Conservation (phyloP, 192 early-diverging fungal species). For the Coemansia erecta region DNA sequence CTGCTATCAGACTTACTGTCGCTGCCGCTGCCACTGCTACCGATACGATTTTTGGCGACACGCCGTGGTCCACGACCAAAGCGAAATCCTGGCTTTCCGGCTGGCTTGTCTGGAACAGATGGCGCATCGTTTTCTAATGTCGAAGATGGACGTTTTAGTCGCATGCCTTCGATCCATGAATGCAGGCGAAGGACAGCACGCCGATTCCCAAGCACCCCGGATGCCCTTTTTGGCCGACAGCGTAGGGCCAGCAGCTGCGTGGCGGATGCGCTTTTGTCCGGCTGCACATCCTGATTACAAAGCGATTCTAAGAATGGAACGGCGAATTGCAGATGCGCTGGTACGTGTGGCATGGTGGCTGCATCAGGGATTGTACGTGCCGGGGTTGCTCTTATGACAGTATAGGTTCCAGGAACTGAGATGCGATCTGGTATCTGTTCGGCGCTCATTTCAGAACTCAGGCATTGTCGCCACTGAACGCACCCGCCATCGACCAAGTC, state of each 20-base stretch:
- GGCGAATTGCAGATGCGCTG: constrained; percentile 25
- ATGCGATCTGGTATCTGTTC: neutral
- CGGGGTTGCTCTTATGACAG: constrained; percentile 6
- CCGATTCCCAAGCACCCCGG: constrained; percentile 37
- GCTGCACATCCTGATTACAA: neutral
- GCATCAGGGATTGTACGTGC: neutral
- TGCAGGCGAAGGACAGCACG: constrained; percentile 29
- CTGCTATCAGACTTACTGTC: constrained; percentile 12
- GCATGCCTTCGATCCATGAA: constrained; percentile 49
- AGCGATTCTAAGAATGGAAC: constrained; percentile 29
- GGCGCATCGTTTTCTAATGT: neutral
- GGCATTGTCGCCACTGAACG: constrained; percentile 12
- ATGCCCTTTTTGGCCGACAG: constrained; percentile 28
- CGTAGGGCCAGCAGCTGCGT: constrained; percentile 32
- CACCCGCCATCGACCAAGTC: constrained; percentile 10
- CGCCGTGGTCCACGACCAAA: no score
- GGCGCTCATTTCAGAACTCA: constrained; percentile 1
- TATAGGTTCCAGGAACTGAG: neutral
- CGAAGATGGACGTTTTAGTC: constrained; percentile 19
- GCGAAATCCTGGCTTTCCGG: no score
- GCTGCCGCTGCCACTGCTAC: neutral
- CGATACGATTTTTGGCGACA: no score
- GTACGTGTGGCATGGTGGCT: constrained; percentile 4
- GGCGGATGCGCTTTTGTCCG: neutral
- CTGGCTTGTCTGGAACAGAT: neutral